Evolutionary conservation across 495 filamentous ascomycete genomes (phyloP).

Genomic region (Physcia stellaris): DNA sequence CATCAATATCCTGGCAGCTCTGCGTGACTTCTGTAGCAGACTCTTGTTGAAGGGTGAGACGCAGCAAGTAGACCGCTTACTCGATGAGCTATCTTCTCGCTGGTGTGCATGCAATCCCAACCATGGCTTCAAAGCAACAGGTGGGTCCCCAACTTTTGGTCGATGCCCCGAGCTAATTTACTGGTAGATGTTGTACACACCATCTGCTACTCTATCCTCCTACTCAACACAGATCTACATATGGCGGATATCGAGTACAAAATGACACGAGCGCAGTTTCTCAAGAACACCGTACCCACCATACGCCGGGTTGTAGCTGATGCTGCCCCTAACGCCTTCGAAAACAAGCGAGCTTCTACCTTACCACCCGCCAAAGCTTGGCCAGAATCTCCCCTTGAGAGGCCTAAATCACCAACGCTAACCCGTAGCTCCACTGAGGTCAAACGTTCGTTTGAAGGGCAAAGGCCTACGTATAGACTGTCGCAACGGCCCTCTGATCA

Average conservation of each 20-base stretch:
- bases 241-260: constrained; percentile 87
- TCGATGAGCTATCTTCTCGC: constrained; percentile 71
- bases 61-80: constrained; percentile 89
- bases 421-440: constrained; percentile 1
- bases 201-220: constrained; percentile 87
- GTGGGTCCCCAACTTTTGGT: constrained; percentile 32
- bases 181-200: constrained; percentile 83
- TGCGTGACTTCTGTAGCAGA: constrained; percentile 68
- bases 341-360: constrained; percentile 35
- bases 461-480: constrained; percentile 11
- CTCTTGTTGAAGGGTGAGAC: constrained; percentile 86
- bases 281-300: constrained; percentile 93
- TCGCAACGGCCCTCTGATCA: constrained; percentile 15
- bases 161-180: not conserved
- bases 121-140: constrained; percentile 82
- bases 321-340: constrained; percentile 51
- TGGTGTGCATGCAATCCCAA: constrained; percentile 94
- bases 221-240: constrained; percentile 94
- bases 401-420: constrained; percentile 2
- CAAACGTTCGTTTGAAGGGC: constrained; percentile 14
- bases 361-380: constrained; percentile 24
- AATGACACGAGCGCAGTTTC: constrained; percentile 88
- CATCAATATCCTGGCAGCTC: constrained; percentile 63
- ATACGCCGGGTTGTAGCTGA: constrained; percentile 64
- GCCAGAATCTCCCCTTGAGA: constrained; percentile 2